phyloP scores from a whole-genome alignment of 2,329 filamentous ascomycete species.

The Dactylellina sp. region DNA sequence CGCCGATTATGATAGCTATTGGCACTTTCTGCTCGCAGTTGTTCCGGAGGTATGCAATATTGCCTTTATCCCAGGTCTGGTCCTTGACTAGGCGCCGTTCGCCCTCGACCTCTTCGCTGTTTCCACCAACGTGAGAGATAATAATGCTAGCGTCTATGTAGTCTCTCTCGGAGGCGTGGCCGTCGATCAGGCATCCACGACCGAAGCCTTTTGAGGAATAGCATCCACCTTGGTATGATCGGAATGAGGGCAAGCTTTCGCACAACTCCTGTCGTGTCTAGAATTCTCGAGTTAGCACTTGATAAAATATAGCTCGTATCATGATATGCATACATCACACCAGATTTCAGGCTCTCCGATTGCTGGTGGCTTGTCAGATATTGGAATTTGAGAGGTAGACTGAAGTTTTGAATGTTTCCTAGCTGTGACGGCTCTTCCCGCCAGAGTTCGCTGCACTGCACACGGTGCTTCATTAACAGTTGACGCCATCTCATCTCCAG shows the following conservation, averaged over 20 bases:
- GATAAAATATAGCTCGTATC: neutral
- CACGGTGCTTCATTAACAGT: neutral
- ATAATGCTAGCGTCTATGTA: conserved; percentile 72
- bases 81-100: conserved; percentile 63
- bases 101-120: conserved; percentile 67
- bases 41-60: conserved; percentile 62
- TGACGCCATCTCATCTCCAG: neutral
- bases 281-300: conserved; percentile 12
- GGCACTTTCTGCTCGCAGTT: conserved; percentile 68
- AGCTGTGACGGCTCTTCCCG: neutral
- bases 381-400: neutral
- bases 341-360: conserved; percentile 59
- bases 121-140: conserved; percentile 73
- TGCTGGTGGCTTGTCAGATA: conserved; percentile 55
- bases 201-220: conserved; percentile 69
- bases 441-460: neutral
- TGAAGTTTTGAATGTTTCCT: conserved; percentile 29
- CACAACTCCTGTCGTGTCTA: conserved; percentile 71
- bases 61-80: conserved; percentile 66
- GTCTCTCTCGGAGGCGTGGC: conserved; percentile 69
- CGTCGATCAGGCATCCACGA: conserved; percentile 72
- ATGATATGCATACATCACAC: conserved; percentile 58
- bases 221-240: conserved; percentile 71
- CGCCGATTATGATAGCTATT: conserved; percentile 70
- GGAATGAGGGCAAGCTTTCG: conserved; percentile 74